Evolutionary conservation across 2,329 filamentous ascomycete genomes (phyloP).

Genomic region (Hypoxylon sp.): DNA sequence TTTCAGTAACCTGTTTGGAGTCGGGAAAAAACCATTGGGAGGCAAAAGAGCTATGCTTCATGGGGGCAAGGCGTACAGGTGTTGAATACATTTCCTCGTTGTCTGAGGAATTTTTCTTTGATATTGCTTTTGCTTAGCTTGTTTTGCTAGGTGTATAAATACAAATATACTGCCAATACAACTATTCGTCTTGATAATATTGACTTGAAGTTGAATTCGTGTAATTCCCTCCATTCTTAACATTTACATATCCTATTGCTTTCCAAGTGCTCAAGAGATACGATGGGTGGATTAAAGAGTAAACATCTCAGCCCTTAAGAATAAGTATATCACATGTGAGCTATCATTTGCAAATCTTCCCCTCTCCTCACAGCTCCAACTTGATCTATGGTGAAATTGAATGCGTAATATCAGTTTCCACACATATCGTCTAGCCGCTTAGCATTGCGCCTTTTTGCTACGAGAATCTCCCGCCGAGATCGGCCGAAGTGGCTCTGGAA

Average conservation of each 20-base stretch:
- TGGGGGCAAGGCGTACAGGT: conserved; percentile 17
- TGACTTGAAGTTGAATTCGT: not conserved
- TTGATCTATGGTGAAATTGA: not conserved
- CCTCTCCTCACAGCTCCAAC: not conserved
- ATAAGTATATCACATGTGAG: not conserved
- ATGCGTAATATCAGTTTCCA: not conserved
- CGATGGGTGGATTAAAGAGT: not conserved
- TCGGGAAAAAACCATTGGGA: conserved; percentile 18
- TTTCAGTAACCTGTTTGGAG: conserved; percentile 14
- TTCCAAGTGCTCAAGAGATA: not conserved
- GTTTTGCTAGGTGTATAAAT: conserved; percentile 1
- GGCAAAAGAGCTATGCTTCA: conserved; percentile 6
- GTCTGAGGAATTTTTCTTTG: not conserved
- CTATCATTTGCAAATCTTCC: not conserved
- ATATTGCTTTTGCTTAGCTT: not conserved
- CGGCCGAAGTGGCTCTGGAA: not conserved
- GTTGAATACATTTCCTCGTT: conserved; percentile 12
- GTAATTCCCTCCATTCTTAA: not conserved
- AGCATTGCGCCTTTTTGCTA: conserved; percentile 3
- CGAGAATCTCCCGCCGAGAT: conserved; percentile 14
- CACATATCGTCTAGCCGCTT: not conserved
- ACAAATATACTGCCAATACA: not conserved
- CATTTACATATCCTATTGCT: not conserved
- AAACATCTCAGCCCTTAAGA: not conserved
- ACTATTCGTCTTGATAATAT: not conserved